Evolutionary conservation across 1,139 yeast genomes (phyloP), one percentile per base, ranked within the genome.

Genomic region (Lodderomyces parapsilosis): DNA sequence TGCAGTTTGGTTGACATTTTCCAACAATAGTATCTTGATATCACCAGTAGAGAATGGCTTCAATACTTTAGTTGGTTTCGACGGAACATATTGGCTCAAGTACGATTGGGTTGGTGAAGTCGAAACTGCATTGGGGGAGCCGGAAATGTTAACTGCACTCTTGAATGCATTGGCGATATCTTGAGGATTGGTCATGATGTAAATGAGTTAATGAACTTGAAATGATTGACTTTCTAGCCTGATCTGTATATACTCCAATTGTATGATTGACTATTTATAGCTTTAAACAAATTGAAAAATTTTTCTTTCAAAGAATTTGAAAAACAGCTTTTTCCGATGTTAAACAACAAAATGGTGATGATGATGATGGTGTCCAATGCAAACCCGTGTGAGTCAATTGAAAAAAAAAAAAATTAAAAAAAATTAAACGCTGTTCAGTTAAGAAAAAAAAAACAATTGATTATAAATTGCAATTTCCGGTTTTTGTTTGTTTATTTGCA

Each of bases 21-120:
- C 99, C 51, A 93, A 75, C 54, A 93, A 71, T 57, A 93, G 74
- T 51, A 94, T 87, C 71, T 90, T 93, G 66, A 93, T 85, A 61
- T 93, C 99, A 49, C 93, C 94, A 45, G 95, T 85, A 49, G 88
- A 81, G 63, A 88, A 89, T 17, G 96, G 96, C 68, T 89, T 90
- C 58, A 90, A 77, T 30, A 83, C 78, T 68, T 86, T 89, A 44
- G 78, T 64, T 33, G 78, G 71, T 53, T 80, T 83, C 9, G 73
- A 57, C 39, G 71, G 70, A 40, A 62, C 57, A 49, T 66, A 67
- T 49, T 73, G 76, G 45, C 65, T 69, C 59, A 78, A 60, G 59
- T 70, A 78, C 19, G 82, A 76, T 49, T 71, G 73, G 25, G 80
- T 76, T 48, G 87, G 88, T 5, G 89, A 86, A 31, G 94, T 84